Evolutionary conservation across 345 rosid genomes (phyloP), one percentile per base, ranked within the genome.

Genomic region (Populus simonii): DNA sequence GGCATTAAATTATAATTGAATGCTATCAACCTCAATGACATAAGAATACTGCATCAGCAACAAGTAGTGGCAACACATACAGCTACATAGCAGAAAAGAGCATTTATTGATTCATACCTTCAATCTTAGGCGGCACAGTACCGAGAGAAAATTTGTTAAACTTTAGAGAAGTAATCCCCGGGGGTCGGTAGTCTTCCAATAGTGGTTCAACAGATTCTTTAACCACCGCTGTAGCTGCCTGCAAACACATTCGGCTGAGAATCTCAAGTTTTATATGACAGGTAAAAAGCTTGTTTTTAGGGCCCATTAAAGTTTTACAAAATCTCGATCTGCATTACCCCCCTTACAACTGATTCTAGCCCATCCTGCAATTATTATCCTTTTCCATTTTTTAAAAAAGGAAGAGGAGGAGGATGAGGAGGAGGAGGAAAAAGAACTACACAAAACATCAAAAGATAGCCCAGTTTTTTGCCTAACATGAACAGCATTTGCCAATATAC

Each of bases 201-300:
- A 96, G 81, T 18, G 99, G 99, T 81, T 96, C 99, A 77, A 96
- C 99, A 71, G 99, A 92, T 85, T 96, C 99, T 85, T 84, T 89
- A 53, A 96, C 89, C 72, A 96, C 95, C 83, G 89, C 71, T 36
- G 94, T 89, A 74, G 98, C 99, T 29, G 99, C 99, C 98, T 94
- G 88, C 73, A 68, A 82, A 84, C 78, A 76, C 73, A 76, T 61
- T 82, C 66, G 78, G 69, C 67, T 75, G 78, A 69, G 69, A 84
- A 82, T 22, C 12, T 76, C 20, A n/a, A 49, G 45, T 25, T 77
- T 74, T 87, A 55, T 20, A 38, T 22, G 36, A 27, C 27, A 75
- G 55, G 61, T 41, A 33, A 22, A 35, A 10, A 61, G 75, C 23
- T 23, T 17, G 17, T 45, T 36, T 29, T 38, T 29, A 3, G 0